Evolutionary conservation across 108 stramenopile species (phyloP).

Genomic region (Schizochytrium sp.): DNA sequence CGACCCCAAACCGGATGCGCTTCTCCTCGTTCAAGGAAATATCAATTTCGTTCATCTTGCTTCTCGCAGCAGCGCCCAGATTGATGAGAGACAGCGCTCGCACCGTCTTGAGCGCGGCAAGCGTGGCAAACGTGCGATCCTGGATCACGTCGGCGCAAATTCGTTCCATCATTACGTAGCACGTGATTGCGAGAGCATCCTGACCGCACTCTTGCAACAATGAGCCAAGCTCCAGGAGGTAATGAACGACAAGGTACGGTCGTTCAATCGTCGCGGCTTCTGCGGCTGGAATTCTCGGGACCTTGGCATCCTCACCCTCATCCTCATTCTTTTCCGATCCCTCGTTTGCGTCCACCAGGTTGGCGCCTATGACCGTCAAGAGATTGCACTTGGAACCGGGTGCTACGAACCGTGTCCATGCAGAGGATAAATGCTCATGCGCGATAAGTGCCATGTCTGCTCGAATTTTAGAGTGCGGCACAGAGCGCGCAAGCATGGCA

Average conservation of each 20-base stretch:
- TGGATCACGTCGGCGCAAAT: neutral
- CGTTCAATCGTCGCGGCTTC: neutral
- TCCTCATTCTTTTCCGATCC: too few species aligned
- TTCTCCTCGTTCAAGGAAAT: neutral
- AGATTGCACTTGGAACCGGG: neutral
- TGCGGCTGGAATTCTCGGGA: neutral
- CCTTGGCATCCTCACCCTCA: neutral
- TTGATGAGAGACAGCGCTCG: neutral
- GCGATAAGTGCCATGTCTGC: neutral
- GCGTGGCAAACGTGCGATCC: neutral
- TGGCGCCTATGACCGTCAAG: neutral
- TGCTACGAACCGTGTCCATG: neutral
- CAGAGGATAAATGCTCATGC: neutral
- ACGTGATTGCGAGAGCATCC: neutral
- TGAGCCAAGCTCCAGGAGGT: neutral
- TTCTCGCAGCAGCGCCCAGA: neutral
- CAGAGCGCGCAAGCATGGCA: neutral
- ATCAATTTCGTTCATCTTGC: neutral
- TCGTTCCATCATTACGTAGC: neutral
- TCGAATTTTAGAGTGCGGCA: neutral
- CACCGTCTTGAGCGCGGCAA: neutral
- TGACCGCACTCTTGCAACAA: slow-evolving; percentile 3
- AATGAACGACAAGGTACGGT: neutral
- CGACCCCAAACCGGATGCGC: neutral
- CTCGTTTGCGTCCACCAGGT: too few species aligned